A percentile compares a stretch with the other conserved stretches of the same genome.
Conservation (phyloP, 176 grass and related monocot genomes). For the Eragrostis nindensis region DNA sequence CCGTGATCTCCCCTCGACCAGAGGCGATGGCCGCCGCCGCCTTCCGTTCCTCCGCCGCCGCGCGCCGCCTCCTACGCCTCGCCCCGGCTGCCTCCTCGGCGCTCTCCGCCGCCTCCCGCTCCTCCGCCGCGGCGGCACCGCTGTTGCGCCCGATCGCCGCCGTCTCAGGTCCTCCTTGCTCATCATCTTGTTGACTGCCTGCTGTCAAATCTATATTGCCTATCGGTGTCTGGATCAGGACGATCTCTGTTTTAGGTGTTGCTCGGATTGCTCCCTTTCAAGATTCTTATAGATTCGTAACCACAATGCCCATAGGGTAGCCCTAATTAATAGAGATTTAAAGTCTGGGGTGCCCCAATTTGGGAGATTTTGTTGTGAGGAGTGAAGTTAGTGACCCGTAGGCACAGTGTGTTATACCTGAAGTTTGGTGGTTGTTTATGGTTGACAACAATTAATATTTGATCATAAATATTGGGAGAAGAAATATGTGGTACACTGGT, state of each 20-base stretch:
- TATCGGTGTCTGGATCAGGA: background rate
- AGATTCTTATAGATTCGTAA: constrained; percentile 23
- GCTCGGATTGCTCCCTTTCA: background rate
- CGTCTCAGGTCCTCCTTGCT: constrained; percentile 41
- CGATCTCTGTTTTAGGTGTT: background rate
- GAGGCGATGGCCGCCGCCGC: constrained; percentile 60
- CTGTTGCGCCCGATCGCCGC: constrained; percentile 47
- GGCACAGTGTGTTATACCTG: background rate
- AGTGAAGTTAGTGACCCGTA: background rate
- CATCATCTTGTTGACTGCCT: constrained; percentile 15
- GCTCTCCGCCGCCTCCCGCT: constrained; percentile 39
- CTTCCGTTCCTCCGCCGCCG: constrained; percentile 56
- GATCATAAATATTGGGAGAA: background rate
- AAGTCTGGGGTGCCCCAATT: background rate
- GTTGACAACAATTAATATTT: background rate
- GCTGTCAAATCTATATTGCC: background rate
- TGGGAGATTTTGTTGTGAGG: background rate
- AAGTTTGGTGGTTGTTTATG: background rate
- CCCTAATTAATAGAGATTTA: background rate
- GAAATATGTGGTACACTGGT: background rate
- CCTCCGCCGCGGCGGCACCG: constrained; percentile 21
- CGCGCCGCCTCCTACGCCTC: constrained; percentile 46
- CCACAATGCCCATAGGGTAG: background rate
- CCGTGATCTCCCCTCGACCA: constrained; percentile 37
- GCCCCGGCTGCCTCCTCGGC: constrained; percentile 32